A percentile compares a stretch with the other conserved stretches of the same genome.
These are phyloP conservation scores for Penicillium brevicompactum DNA, from an alignment of 2,329 filamentous ascomycete species.

Conservation along the genomic window DNA sequence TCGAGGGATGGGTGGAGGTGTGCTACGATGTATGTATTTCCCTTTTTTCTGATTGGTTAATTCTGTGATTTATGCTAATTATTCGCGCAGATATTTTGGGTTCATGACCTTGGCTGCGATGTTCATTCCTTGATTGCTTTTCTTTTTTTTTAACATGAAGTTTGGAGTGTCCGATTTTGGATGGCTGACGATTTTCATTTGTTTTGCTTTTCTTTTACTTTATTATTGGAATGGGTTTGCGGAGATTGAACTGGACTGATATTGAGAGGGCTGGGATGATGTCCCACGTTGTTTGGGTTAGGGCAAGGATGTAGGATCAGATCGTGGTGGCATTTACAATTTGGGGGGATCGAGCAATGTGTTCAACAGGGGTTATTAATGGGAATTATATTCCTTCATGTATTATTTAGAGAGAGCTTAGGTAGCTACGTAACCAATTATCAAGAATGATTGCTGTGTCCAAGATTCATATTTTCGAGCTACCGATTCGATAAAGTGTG, in stretches of 20 bases:
- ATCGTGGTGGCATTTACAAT: too few relatives aligned
- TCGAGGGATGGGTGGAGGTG: slow-evolving; percentile 44
- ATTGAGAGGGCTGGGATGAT: too few relatives aligned
- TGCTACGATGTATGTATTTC: slow-evolving; percentile 36
- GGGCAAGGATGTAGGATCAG: too few relatives aligned
- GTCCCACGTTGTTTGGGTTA: too few relatives aligned
- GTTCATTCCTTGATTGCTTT: slow-evolving; percentile 34
- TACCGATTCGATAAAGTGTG: too few relatives aligned
- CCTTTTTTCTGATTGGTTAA: not conserved
- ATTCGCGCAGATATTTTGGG: slow-evolving; percentile 38
- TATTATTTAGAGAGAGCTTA: not conserved
- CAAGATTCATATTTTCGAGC: too few relatives aligned
- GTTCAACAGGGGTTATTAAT: not conserved
- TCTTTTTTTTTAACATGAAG: not conserved
- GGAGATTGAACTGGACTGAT: too few relatives aligned
- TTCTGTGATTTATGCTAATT: not conserved
- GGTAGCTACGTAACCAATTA: too few relatives aligned
- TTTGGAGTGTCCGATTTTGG: not conserved
- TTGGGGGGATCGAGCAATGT: too few relatives aligned
- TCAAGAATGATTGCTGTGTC: too few relatives aligned
- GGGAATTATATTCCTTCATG: not conserved
- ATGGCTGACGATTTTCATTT: slow-evolving; percentile 21
- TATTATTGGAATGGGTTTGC: not conserved
- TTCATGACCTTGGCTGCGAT: slow-evolving; percentile 43
- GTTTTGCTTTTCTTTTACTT: not conserved